Conservation (phyloP, 2,329 filamentous ascomycete species). For the Fusarium musae region DNA sequence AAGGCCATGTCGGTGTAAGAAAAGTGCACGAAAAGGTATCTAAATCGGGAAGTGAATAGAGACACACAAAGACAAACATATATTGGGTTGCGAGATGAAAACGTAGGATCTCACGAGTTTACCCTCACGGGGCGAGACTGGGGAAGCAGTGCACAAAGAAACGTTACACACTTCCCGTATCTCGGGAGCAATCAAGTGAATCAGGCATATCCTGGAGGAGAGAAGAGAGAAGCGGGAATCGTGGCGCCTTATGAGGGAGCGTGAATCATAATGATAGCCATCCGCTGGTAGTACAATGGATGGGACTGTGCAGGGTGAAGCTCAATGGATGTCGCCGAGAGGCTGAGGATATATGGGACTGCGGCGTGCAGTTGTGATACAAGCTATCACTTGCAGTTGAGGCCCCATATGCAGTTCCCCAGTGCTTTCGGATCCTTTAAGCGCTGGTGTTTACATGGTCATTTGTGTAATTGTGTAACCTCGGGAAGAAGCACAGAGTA, state of each 20-base stretch:
- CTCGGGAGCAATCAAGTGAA: background rate
- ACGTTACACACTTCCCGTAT: slow-evolving; percentile 11
- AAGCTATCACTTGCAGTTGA: background rate
- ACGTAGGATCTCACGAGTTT: background rate
- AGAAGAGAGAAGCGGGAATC: background rate
- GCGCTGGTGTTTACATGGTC: background rate
- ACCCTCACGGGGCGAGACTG: background rate
- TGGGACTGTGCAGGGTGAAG: background rate
- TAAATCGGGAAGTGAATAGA: background rate
- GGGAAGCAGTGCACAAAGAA: background rate
- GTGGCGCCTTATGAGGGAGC: background rate
- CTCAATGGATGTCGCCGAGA: background rate
- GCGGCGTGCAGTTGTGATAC: background rate
- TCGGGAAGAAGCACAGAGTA: background rate
- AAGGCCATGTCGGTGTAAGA: background rate
- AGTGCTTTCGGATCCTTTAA: background rate
- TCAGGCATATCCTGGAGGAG: background rate
- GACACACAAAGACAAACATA: background rate
- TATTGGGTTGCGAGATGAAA: background rate
- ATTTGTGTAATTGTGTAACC: background rate
- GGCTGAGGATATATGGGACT: background rate
- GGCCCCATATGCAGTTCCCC: background rate
- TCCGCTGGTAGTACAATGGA: background rate
- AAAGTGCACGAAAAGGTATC: background rate
- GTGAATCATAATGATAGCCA: background rate